Evolutionary conservation across 2,329 filamentous ascomycete species (phyloP), one percentile per base, ranked within the genome.

Genomic region (Botrytis deweyae): DNA sequence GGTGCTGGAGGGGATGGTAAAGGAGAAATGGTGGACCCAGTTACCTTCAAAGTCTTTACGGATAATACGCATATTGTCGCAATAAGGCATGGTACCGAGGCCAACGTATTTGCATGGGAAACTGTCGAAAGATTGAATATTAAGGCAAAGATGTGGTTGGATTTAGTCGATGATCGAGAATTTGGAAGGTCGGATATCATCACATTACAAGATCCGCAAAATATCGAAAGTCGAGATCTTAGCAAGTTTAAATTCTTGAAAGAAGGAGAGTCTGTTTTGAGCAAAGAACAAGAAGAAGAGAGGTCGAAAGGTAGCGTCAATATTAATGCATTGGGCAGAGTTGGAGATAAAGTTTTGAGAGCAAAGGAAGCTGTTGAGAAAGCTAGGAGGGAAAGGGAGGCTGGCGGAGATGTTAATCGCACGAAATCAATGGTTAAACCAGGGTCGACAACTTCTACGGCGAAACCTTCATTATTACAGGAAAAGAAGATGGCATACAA

Each of bases 11-110:
- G 86, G 40, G 87, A 89, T 76, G 87, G 85, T 25, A 86, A 87
- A 75, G 92, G 90, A 71, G 96, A 98, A 79, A 93, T 96, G 80
- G 93, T 98, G 76, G 96, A 99, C 80, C 97, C 96, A 0, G 95
- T 99, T 65, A 98, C 95, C 0, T 98, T 93, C 87, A 99, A 99
- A 83, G 93, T 97, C 61, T 94, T 99, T 80, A 99, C 96, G 65
- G 94, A 99, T 82, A 98, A 98, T 83, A 98, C 96, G 6, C 96
- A 98, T 83, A 93, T 99, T 74, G 93, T 98, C 64, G 95, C 95
- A 25, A 87, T 99, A 76, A 88, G 90, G 73, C 90, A 92, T 82
- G 90, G 89, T 72, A 92, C 87, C 72, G 95, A 95, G 74, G 95
- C 95, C 68, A 99, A 99, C 83, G 96, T 97, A 7, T 99, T 98